phyloP scores from a whole-genome alignment of 208 protist species.

The Crithidia sp. region DNA sequence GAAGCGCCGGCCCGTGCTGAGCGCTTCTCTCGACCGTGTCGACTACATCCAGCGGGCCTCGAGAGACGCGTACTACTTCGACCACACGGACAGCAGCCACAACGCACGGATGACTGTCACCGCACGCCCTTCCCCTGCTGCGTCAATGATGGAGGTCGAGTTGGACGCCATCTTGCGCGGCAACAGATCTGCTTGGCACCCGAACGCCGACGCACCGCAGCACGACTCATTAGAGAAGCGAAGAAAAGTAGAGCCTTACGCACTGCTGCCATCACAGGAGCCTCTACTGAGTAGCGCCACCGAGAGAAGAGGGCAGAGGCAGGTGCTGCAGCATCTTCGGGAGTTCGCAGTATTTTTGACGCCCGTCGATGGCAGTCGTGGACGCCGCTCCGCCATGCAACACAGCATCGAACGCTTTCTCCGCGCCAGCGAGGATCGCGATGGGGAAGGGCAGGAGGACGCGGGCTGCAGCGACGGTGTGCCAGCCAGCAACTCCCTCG shows the following conservation, averaged over 20 bases:
- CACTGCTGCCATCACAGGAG: neutral
- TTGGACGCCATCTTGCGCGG: conserved; percentile 23
- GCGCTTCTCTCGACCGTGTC: neutral
- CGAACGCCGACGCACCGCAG: neutral
- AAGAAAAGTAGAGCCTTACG: too few relatives aligned
- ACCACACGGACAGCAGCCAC: neutral
- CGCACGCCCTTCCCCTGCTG: neutral
- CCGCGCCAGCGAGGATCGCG: conserved; percentile 11
- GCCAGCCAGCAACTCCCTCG: too few relatives aligned
- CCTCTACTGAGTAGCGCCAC: neutral
- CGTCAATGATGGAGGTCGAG: conserved; percentile 18
- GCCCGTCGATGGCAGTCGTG: neutral
- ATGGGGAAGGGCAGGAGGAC: neutral
- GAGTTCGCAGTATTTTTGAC: too few relatives aligned
- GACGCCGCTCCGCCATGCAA: conserved; percentile 11
- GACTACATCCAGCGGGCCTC: neutral
- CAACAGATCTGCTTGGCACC: neutral
- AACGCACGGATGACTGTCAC: neutral
- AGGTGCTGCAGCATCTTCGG: neutral
- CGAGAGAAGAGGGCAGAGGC: neutral
- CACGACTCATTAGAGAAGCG: too few relatives aligned
- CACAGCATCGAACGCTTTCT: conserved; percentile 35
- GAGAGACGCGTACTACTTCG: conserved; percentile 27
- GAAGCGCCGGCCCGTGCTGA: neutral
- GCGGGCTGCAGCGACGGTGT: too few relatives aligned